Conservation (phyloP, 2,329 filamentous ascomycete species). For the Ilyonectria sp. region DNA sequence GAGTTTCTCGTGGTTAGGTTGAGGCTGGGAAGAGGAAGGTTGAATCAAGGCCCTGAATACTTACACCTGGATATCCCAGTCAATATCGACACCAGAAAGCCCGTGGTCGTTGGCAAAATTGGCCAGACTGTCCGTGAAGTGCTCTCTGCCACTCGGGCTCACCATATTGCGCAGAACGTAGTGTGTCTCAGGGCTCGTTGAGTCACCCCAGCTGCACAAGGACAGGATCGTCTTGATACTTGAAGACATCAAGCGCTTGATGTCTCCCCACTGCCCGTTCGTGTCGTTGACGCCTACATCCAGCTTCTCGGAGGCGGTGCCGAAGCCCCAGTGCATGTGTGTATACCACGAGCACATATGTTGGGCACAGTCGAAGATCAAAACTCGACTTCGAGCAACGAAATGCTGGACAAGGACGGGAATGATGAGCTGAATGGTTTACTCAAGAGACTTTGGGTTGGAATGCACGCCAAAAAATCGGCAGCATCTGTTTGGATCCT, state of each 20-base stretch:
- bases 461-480: not conserved
- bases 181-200: slow-evolving; percentile 26
- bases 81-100: slow-evolving; percentile 57
- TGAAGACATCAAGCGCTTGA: slow-evolving; percentile 38
- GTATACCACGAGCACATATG: slow-evolving; percentile 38
- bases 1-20: not conserved
- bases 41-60: not conserved
- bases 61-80: slow-evolving; percentile 57
- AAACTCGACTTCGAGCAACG: not conserved
- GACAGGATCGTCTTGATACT: slow-evolving; percentile 44
- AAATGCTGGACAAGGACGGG: not conserved
- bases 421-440: not conserved
- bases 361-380: not conserved
- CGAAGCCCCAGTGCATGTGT: slow-evolving; percentile 47
- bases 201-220: slow-evolving; percentile 48
- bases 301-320: slow-evolving; percentile 38
- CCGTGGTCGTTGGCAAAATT: slow-evolving; percentile 54
- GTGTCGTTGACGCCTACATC: slow-evolving; percentile 40
- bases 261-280: slow-evolving; percentile 49
- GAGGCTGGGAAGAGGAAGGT: not conserved
- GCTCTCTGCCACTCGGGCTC: slow-evolving; percentile 38
- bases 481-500: not conserved
- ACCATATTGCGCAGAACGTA: slow-evolving; percentile 37
- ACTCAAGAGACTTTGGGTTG: not conserved
- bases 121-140: slow-evolving; percentile 52